Evolutionary conservation across 2,329 filamentous ascomycete genomes (phyloP).

Genomic region (Chrysoporthe puriensis): DNA sequence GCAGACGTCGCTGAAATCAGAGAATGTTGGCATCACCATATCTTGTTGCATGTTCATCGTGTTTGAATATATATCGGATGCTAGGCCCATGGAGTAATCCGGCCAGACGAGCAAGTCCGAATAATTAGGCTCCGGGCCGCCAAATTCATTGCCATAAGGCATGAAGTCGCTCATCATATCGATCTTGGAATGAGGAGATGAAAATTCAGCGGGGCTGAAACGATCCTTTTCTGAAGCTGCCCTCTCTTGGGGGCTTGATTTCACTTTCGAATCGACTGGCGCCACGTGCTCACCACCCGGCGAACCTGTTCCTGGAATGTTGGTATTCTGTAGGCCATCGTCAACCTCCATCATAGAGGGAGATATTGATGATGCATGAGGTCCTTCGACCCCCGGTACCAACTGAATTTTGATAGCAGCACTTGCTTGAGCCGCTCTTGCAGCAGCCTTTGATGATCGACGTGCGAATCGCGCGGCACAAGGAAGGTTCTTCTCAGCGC

Average conservation of each 20-base stretch:
- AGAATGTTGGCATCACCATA: conserved; percentile 41
- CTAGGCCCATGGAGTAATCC: conserved; percentile 48
- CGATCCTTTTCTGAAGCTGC: conserved; percentile 40
- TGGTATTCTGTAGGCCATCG: conserved; percentile 33
- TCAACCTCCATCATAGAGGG: conserved; percentile 44
- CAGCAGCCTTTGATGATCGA: conserved; percentile 52
- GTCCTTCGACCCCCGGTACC: conserved; percentile 33
- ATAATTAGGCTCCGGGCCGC: conserved; percentile 42
- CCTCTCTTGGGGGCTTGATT: conserved; percentile 37
- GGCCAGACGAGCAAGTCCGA: conserved; percentile 50
- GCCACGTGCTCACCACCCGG: conserved; percentile 37
- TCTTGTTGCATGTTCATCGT: conserved; percentile 41
- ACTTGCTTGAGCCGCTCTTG: conserved; percentile 47
- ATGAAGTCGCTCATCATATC: conserved; percentile 49
- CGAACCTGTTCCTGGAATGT: conserved; percentile 33
- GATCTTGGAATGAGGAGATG: conserved; percentile 43
- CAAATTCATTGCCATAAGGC: conserved; percentile 42
- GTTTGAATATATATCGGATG: conserved; percentile 42
- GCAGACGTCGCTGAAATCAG: conserved; percentile 47
- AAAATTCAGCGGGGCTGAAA: conserved; percentile 40
- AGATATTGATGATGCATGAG: conserved; percentile 35
- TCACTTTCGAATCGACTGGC: conserved; percentile 40
- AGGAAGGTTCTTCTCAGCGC: conserved; percentile 51
- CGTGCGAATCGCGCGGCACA: conserved; percentile 55
- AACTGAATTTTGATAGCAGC: conserved; percentile 38